phyloP scores from a whole-genome alignment of 2,329 filamentous ascomycete species.

The Macrophomina tecta region DNA sequence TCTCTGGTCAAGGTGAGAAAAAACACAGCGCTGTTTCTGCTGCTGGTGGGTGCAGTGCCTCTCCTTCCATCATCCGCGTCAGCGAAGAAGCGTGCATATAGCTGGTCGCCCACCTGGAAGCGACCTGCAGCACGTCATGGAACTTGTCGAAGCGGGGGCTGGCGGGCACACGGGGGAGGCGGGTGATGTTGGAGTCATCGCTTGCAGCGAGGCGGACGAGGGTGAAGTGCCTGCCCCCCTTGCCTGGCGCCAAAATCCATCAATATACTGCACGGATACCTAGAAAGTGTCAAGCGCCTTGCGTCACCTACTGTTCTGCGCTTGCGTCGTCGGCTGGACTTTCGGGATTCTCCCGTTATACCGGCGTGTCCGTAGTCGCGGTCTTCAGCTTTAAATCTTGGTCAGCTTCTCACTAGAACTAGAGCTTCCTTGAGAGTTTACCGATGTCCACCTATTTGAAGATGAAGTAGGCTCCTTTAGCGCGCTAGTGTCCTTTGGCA shows the following conservation, averaged over 20 bases:
- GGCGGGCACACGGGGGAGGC: not conserved
- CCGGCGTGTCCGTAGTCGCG: no score
- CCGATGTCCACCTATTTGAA: not conserved
- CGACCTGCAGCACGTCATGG: constrained; percentile 19
- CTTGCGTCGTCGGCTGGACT: no score
- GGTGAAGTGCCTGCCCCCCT: constrained; percentile 9
- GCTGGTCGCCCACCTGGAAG: constrained; percentile 10
- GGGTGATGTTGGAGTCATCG: constrained; percentile 15
- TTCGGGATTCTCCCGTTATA: no score
- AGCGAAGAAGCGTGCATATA: not conserved
- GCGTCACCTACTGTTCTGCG: no score
- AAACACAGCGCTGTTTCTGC: no score
- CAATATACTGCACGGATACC: no score
- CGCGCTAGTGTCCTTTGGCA: not conserved
- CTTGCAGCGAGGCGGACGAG: constrained; percentile 4
- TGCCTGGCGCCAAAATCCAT: no score
- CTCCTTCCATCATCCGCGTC: not conserved
- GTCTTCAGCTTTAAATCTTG: no score
- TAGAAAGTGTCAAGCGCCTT: no score
- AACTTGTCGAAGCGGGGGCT: not conserved
- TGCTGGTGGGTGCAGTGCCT: not conserved
- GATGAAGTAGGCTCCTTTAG: not conserved
- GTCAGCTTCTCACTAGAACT: not conserved
- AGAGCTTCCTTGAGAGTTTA: not conserved
- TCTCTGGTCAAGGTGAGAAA: not conserved